These are phyloP conservation scores for Citrus hindsii DNA, from an alignment of 345 rosid species.

Conservation along the genomic window DNA sequence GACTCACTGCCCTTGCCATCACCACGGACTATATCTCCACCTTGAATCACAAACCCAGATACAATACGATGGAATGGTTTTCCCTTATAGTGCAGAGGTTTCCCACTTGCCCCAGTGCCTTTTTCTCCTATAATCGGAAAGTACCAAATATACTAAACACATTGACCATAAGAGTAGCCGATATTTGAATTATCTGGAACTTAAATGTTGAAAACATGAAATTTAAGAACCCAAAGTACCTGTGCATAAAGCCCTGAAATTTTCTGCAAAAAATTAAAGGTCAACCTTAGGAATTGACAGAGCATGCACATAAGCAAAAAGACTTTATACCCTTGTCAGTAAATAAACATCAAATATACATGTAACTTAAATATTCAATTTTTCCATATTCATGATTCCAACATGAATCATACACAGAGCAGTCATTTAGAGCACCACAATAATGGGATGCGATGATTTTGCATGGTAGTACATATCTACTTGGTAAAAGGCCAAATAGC, in stretches of 20 bases:
- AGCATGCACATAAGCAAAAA: neutral
- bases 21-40: conserved; percentile 73
- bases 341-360: neutral
- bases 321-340: neutral
- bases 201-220: neutral
- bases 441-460: neutral
- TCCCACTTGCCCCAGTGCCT: conserved; percentile 56
- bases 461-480: neutral
- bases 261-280: conserved; percentile 55
- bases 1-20: conserved; percentile 86
- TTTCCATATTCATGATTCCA: neutral
- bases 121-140: conserved; percentile 52
- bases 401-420: neutral
- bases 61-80: conserved; percentile 87
- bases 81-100: conserved; percentile 72
- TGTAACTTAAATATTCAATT: neutral
- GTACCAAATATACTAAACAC: neutral
- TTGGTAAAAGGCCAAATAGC: neutral
- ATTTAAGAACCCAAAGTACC: conserved; percentile 40
- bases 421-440: neutral
- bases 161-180: neutral
- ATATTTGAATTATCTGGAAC: neutral
- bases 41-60: conserved; percentile 94
- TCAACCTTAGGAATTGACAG: conserved; percentile 16
- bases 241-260: conserved; percentile 96